Evolutionary conservation across 768 basidiomycete species (phyloP).

Genomic region (Cantharellus cinnabarinus): DNA sequence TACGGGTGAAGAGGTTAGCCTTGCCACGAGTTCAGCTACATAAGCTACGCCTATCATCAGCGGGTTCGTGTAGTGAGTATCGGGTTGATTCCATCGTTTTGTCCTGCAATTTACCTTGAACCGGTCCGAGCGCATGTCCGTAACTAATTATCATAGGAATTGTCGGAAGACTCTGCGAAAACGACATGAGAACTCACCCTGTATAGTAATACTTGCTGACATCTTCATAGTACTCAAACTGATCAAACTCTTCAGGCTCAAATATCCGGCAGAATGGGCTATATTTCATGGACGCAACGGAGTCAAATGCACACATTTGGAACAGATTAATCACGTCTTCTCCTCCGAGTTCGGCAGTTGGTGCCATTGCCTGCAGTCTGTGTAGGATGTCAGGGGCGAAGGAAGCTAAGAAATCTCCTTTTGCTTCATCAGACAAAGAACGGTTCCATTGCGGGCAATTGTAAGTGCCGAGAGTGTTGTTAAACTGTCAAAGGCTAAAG

Average conservation of each 20-base stretch:
- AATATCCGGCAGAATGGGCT: constrained; percentile 1
- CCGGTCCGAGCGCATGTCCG: background rate
- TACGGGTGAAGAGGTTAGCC: constrained; percentile 7
- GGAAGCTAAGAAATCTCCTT: background rate
- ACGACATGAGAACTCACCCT: constrained; percentile 1
- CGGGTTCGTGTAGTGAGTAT: background rate
- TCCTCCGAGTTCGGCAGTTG: background rate
- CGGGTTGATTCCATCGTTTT: background rate
- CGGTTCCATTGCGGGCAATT: background rate
- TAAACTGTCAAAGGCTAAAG: background rate
- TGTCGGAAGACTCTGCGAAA: background rate
- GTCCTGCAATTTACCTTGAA: background rate
- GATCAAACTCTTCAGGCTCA: background rate
- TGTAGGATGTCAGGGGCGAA: background rate
- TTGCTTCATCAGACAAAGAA: background rate
- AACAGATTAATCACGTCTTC: background rate
- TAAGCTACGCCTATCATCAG: background rate
- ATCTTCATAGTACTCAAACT: background rate
- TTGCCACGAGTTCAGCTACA: constrained; percentile 6
- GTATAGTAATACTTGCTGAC: background rate
- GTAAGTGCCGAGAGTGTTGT: background rate
- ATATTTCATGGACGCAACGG: background rate
- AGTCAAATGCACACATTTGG: background rate
- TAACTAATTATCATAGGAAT: background rate
- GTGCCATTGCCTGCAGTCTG: background rate